Evolutionary conservation across 2,329 filamentous ascomycete genomes (phyloP), one percentile per base, ranked within the genome.

Genomic region (Talaromyces sp.): DNA sequence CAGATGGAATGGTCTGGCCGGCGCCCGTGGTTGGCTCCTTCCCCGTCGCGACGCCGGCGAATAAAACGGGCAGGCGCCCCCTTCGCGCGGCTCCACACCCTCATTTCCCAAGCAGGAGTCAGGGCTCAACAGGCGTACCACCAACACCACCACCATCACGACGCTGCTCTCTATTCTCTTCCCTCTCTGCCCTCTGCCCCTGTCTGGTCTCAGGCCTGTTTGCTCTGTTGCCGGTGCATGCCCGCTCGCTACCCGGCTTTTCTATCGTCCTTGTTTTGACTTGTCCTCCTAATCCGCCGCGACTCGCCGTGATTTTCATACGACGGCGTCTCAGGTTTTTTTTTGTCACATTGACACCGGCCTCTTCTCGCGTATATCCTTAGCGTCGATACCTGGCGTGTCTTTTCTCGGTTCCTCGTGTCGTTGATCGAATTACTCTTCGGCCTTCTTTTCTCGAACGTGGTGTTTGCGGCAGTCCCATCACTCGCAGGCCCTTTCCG

Each of bases 51-150:
- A 7, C 43, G 14, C 4, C 14, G 3, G 6, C 59, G 55, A 61
- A 61, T 61, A 35, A 61, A 8, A 31, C 17, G 24, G 49, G 49
- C 49, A 52, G 17, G 49, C 55, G 49, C 35, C 29, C 55, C 14
- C 38, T 50, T 26, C 55, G 32, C 55, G 54, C 43, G 38, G 31
- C 11, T 10, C 13, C 56, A 49, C 59, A 58, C 56, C 59, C 59
- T 61, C 59, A 50, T 61, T 61, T 61, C 59, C 58, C 59, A 61
- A 56, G 59, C 59, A 61, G 55, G 41, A 61, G 49, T 52, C 49
- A 52, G 19, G 49, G 49, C 49, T 52, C 49, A 31, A 29, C 49
- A 52, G 21, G 24, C 24, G 19, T 11, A 46, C 43, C 11, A 38
- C 35, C 43, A 11, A 10, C 21, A 46, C 3, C 43, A 46, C 43